A percentile compares a stretch with the other conserved stretches of the same genome.
Conservation (phyloP, 2,329 filamentous ascomycete genomes). For the Cercospora brassicicola region DNA sequence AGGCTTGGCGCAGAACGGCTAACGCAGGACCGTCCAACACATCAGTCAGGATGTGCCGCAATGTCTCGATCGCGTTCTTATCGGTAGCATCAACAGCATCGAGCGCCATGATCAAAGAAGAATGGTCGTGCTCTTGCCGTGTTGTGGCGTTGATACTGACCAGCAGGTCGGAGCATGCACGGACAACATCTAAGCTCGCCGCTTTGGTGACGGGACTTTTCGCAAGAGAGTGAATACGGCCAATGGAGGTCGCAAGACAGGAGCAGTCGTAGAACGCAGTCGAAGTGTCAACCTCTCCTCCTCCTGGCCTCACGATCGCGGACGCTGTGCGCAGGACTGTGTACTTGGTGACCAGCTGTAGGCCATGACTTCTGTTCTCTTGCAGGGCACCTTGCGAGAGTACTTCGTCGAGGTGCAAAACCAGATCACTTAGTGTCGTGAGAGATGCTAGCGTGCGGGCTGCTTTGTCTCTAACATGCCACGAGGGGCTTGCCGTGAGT, state of each 20-base stretch:
- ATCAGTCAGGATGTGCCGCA: background rate
- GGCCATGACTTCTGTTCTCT: conserved; percentile 40
- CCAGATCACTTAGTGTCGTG: conserved; percentile 12
- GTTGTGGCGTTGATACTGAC: conserved; percentile 3
- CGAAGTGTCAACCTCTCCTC: conserved; percentile 2
- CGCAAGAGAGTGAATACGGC: conserved; percentile 20
- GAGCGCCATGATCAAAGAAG: background rate
- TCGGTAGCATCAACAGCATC: background rate
- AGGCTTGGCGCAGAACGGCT: conserved; percentile 24
- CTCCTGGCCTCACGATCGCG: conserved; percentile 6
- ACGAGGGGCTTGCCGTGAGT: conserved; percentile 68
- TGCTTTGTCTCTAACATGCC: conserved; percentile 80
- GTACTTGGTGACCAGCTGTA: conserved; percentile 36
- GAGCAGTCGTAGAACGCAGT: conserved; percentile 11
- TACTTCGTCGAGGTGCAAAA: conserved; percentile 15
- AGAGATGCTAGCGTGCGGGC: conserved; percentile 63
- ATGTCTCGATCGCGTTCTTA: background rate
- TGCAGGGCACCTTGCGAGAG: conserved; percentile 3
- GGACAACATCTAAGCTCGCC: conserved; percentile 23
- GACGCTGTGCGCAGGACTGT: background rate
- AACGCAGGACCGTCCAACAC: conserved; percentile 5
- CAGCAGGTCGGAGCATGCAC: conserved; percentile 9
- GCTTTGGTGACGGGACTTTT: conserved; percentile 40
- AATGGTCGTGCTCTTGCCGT: background rate
- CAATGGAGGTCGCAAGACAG: conserved; percentile 4